Evolutionary conservation across 1,284 basidiomycete genomes (phyloP).

Genomic region (Cutaneotrichosporon dermatis): DNA sequence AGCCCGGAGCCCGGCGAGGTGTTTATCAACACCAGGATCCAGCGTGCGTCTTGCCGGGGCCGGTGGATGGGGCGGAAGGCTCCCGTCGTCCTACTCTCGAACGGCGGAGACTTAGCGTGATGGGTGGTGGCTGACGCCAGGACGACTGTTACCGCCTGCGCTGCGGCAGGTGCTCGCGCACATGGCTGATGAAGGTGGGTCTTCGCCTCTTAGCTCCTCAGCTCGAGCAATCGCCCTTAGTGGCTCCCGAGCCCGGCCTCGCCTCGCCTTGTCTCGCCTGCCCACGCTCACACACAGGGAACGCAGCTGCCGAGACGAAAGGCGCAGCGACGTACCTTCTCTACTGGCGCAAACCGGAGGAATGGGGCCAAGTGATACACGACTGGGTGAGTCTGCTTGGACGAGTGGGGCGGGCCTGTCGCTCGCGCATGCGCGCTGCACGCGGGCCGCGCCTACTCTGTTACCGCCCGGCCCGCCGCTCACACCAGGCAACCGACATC

Average conservation of each 20-base stretch:
- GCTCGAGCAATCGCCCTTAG: no score
- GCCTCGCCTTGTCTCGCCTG: no score
- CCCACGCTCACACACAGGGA: conserved; percentile 21
- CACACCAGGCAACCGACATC: conserved; percentile 49
- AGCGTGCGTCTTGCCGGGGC: conserved; percentile 22
- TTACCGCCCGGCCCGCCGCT: no score
- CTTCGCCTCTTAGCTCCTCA: no score
- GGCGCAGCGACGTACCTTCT: conserved; percentile 45
- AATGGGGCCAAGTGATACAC: conserved; percentile 54
- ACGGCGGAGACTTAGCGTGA: no score
- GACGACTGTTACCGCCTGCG: conserved; percentile 30
- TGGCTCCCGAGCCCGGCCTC: no score
- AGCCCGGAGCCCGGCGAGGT: conserved; percentile 35
- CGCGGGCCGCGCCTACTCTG: no score
- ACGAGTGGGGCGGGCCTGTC: no score
- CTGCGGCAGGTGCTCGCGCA: conserved; percentile 34
- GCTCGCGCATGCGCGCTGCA: no score
- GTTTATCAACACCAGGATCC: conserved; percentile 43
- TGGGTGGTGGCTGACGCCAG: conserved; percentile 12
- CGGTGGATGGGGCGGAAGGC: no score
- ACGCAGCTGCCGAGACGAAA: conserved; percentile 43
- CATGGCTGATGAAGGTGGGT: conserved; percentile 43
- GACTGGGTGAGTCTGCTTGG: conserved; percentile 49
- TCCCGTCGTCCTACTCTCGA: no score
- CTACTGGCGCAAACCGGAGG: conserved; percentile 54